These are phyloP conservation scores for Prunus yedoensis DNA, from an alignment of 331 rosid genomes.

Conservation along the genomic window DNA sequence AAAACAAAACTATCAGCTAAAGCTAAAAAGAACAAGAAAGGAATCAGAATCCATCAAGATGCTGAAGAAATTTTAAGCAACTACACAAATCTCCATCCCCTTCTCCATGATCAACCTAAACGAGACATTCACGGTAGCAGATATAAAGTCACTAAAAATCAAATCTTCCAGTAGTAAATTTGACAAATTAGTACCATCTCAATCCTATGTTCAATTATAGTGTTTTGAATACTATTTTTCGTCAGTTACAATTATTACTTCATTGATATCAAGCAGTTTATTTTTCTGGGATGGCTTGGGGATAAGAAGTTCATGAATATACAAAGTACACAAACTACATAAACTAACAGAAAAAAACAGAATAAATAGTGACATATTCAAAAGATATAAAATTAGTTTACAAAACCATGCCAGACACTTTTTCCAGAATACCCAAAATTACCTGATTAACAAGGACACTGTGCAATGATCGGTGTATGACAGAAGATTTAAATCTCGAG, in stretches of 20 bases:
- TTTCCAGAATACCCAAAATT: conserved; percentile 5
- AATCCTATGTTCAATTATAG: not conserved
- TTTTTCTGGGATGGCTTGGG: not conserved
- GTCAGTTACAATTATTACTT: not conserved
- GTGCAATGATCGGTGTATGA: conserved; percentile 35
- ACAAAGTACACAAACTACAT: not conserved
- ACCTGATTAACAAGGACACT: conserved; percentile 69
- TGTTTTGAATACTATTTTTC: not conserved
- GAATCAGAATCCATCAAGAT: not conserved
- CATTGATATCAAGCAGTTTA: not conserved
- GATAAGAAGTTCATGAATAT: not conserved
- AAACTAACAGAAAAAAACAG: not conserved
- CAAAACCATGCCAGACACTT: not conserved
- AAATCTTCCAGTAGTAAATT: not conserved
- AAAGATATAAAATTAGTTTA: not conserved
- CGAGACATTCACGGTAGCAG: not conserved
- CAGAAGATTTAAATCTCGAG: conserved; percentile 32
- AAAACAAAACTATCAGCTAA: conserved; percentile 11
- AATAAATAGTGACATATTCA: conserved; percentile 1
- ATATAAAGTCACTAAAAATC: not conserved
- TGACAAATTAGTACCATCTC: not conserved
- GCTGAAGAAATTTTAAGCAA: not conserved
- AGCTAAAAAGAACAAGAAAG: not conserved
- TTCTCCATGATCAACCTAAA: not conserved
- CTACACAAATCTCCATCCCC: conserved; percentile 1